These are phyloP conservation scores for Porogramme epimiltina DNA, from an alignment of 1,284 basidiomycete genomes.

Conservation along the genomic window DNA sequence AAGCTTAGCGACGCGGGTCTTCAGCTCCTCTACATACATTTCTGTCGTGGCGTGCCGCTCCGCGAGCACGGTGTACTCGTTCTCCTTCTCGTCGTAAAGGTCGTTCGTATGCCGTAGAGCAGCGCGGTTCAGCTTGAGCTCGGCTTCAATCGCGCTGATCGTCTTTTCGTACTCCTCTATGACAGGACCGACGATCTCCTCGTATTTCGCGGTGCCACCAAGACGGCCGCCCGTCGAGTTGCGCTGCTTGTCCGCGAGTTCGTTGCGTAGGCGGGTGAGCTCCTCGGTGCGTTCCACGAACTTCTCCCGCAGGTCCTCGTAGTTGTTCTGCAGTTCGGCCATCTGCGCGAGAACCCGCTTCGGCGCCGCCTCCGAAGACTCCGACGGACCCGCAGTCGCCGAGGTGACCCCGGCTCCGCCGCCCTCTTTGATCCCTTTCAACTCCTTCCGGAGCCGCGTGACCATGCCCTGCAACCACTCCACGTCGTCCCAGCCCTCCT, in stretches of 20 bases:
- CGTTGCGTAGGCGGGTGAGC: slow-evolving; percentile 74
- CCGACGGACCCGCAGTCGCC: slow-evolving; percentile 14
- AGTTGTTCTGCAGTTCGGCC: slow-evolving; percentile 79
- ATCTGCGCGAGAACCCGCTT: slow-evolving; percentile 78
- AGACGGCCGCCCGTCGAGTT: slow-evolving; percentile 51
- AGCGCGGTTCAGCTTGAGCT: slow-evolving; percentile 87
- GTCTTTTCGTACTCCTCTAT: slow-evolving; percentile 99
- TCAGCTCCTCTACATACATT: slow-evolving; percentile 84
- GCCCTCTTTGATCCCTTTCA: slow-evolving; percentile 77
- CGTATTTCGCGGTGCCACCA: slow-evolving; percentile 82
- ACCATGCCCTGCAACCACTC: slow-evolving; percentile 93
- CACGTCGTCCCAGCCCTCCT: slow-evolving; percentile 98
- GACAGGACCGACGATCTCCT: slow-evolving; percentile 96
- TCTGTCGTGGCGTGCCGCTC: slow-evolving; percentile 81
- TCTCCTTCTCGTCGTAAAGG: slow-evolving; percentile 88
- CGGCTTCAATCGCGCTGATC: slow-evolving; percentile 92
- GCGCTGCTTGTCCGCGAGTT: slow-evolving; percentile 75
- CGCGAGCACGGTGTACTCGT: slow-evolving; percentile 66
- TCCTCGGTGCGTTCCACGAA: slow-evolving; percentile 88
- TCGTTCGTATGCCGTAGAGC: slow-evolving; percentile 91
- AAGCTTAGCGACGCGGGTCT: slow-evolving; percentile 79
- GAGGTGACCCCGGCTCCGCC: slow-evolving; percentile 34
- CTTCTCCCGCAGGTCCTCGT: slow-evolving; percentile 81
- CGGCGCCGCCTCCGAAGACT: slow-evolving; percentile 51
- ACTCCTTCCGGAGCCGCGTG: slow-evolving; percentile 82